Base-by-base conservation (phyloP, 768 basidiomycete genomes). In the Epithele typhae region DNA sequence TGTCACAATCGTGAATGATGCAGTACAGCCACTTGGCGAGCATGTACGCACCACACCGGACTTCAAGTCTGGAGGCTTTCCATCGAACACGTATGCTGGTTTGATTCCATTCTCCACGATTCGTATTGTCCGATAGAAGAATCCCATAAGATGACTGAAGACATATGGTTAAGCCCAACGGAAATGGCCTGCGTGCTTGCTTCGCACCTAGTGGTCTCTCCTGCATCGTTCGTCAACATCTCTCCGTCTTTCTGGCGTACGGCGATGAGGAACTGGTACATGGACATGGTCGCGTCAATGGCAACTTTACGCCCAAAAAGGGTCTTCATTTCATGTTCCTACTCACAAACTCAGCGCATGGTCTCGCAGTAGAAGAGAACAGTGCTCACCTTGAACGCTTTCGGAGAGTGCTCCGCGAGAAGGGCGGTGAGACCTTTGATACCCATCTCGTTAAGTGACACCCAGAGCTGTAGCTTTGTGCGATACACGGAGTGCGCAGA, bases 21-120 rank as follows among this genome's bases (percentile, higher is more conserved):
- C 12, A 12, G 8, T 17, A 10, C 1, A 11, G 14, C 23, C 12
- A 10, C 15, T 22, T 9, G 23, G 10, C 1, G n/a, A n/a, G 10
- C 3, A 4, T 10, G 17, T 0, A 15, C 92, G 61, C 59, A 99
- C 95, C 59, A 98, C 93, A 42, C 92, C 92, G 46, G 92, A 85
- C 71, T 99, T 99, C 70, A 99, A 68, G 58, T 97, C 93, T 37
- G 96, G 96, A 2, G 96, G 96, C 65, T 94, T 95, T 18, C 96
- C 96, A 66, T 99, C 96, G 55, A 99, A 99, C 25, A 99, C 92
- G 66, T 98, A 98, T 25, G 87, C 87, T 0, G 95, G 94, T 61
- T 99, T 99, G 63, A 99, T 92, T 3, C 96, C 96, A 55, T 98
- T 95, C 68, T 99, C 96, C 15, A 94, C 94, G 64, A 99, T 98